Conservation (phyloP, 208 protist species). For the Tritrichomonas musculus region DNA sequence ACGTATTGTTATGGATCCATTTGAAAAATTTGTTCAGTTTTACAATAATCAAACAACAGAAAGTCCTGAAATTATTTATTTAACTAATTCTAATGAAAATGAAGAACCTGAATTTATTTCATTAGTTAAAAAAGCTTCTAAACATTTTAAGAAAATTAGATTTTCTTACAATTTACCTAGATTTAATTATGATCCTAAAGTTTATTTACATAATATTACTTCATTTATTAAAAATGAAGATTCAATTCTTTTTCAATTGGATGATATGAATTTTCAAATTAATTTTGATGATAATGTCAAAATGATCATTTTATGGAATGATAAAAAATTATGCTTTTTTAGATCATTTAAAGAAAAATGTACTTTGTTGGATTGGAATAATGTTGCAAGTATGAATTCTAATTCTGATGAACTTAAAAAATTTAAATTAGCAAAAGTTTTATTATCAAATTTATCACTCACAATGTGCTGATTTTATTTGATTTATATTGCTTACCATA, state of each 20-base stretch:
- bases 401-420: background rate
- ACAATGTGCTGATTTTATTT: no score
- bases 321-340: background rate
- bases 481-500: no score
- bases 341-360: background rate
- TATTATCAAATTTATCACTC: background rate
- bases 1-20: slow-evolving; percentile 75
- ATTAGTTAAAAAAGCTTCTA: background rate
- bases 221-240: background rate
- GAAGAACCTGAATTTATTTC: background rate
- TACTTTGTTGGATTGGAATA: background rate
- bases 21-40: slow-evolving; percentile 30
- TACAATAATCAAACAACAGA: background rate
- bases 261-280: background rate
- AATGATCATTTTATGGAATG: background rate
- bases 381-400: background rate
- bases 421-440: background rate
- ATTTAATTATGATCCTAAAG: background rate
- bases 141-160: background rate
- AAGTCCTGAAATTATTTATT: background rate
- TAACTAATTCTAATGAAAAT: background rate
- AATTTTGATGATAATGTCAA: background rate
- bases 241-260: background rate
- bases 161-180: background rate
- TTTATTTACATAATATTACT: background rate